phyloP scores from a whole-genome alignment of 116 monocot genomes.

The Thalassia testudinum region DNA sequence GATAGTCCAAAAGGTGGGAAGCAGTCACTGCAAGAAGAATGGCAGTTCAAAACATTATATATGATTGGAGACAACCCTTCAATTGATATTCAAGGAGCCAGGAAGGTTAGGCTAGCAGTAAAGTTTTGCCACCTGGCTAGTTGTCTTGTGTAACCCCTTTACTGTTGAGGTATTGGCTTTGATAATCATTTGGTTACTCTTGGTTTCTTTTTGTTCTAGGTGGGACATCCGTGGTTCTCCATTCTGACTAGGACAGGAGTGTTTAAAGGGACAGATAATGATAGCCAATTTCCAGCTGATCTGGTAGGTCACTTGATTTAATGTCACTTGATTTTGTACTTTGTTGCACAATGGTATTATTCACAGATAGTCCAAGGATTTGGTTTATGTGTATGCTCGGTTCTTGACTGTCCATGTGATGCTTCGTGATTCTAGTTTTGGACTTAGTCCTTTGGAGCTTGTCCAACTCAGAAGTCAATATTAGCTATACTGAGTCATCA shows the following conservation, averaged over 20 bases:
- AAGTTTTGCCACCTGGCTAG: too few relatives aligned
- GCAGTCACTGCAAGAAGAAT: conserved; percentile 6
- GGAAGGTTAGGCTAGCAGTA: conserved; percentile 33
- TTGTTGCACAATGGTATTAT: too few relatives aligned
- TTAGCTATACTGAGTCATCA: too few relatives aligned
- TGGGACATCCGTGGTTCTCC: conserved; percentile 82
- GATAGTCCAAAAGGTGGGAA: neutral
- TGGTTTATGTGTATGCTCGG: too few relatives aligned
- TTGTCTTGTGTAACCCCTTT: neutral
- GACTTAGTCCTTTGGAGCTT: too few relatives aligned
- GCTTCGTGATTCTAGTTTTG: too few relatives aligned
- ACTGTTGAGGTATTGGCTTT: neutral
- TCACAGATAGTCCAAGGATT: too few relatives aligned
- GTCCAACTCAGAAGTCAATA: too few relatives aligned
- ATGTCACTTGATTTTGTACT: too few relatives aligned
- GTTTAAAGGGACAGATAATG: conserved; percentile 64
- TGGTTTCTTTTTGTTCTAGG: conserved; percentile 23
- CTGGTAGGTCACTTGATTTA: conserved; percentile 27
- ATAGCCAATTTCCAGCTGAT: conserved; percentile 64
- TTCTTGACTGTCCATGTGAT: too few relatives aligned
- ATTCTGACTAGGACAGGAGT: conserved; percentile 90
- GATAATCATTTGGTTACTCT: neutral
- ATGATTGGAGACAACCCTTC: conserved; percentile 97
- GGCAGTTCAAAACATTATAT: conserved; percentile 44
- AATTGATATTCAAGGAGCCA: conserved; percentile 83